Conservation (phyloP, 2,329 filamentous ascomycete genomes). For the Fusarium temperatum region DNA sequence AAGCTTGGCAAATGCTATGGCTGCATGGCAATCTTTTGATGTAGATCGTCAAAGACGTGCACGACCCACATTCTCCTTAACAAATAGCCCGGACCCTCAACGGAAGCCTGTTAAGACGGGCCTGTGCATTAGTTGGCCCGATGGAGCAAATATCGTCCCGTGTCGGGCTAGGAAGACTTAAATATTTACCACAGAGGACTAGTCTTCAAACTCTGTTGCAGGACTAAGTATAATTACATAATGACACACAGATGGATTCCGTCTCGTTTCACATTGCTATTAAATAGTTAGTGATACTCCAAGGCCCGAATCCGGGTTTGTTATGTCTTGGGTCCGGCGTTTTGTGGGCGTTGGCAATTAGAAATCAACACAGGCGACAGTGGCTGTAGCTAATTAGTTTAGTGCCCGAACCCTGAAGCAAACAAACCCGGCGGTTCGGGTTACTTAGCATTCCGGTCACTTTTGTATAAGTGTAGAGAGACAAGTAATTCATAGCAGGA, state of each 20-base stretch:
- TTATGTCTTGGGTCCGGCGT: no score
- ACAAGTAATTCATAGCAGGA: neutral
- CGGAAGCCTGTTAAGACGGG: neutral
- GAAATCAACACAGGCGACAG: neutral
- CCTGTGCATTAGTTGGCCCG: neutral
- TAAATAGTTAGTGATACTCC: neutral
- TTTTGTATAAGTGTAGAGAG: neutral
- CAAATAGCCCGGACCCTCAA: neutral
- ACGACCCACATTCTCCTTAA: neutral
- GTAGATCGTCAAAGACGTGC: neutral
- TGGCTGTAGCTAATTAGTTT: rapidly evolving
- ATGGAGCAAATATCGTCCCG: neutral
- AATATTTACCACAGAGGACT: neutral
- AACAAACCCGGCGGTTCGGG: neutral
- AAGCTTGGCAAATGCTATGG: no score
- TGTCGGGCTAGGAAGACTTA: neutral
- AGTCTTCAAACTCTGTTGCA: neutral
- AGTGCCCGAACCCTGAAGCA: neutral
- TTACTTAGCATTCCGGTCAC: neutral
- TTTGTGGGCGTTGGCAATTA: neutral
- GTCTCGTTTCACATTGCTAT: neutral
- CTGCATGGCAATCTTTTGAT: no score
- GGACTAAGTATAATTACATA: neutral
- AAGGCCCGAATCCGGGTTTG: no score
- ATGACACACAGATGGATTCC: neutral